These are phyloP conservation scores for Rhodotorula glutinis DNA, from an alignment of 1,284 basidiomycete genomes.

Conservation along the genomic window DNA sequence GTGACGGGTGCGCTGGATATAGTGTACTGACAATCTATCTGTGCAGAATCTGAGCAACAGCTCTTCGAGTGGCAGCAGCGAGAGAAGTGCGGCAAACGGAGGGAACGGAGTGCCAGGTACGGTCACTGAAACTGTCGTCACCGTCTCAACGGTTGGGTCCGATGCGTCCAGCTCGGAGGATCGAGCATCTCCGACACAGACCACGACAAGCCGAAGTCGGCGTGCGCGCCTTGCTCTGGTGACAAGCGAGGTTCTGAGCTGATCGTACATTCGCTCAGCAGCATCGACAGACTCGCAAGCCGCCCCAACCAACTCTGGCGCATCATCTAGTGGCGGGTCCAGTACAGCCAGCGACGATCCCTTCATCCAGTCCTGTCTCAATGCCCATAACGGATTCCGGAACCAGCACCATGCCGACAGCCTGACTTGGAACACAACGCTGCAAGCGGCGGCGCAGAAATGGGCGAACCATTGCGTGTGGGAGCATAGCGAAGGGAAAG, in stretches of 20 bases:
- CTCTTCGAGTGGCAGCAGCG: not conserved
- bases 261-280: not conserved
- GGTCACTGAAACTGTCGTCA: not conserved
- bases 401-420: slow-evolving; percentile 17
- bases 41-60: not conserved
- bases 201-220: too few relatives aligned
- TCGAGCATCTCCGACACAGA: not conserved
- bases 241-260: too few relatives aligned
- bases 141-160: not conserved
- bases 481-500: slow-evolving; percentile 11
- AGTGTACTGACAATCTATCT: not conserved
- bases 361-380: slow-evolving; percentile 5
- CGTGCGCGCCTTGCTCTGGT: too few relatives aligned
- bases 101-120: not conserved
- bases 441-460: slow-evolving; percentile 11
- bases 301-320: not conserved
- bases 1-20: not conserved
- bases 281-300: not conserved
- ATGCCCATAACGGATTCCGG: slow-evolving; percentile 31
- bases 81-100: not conserved
- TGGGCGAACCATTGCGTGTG: slow-evolving; percentile 32
- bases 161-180: not conserved
- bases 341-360: not conserved
- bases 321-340: not conserved
- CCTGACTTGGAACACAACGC: slow-evolving; percentile 26